Conservation (phyloP, 495 filamentous ascomycete genomes). For the Hyaloscypha hepaticicola region DNA sequence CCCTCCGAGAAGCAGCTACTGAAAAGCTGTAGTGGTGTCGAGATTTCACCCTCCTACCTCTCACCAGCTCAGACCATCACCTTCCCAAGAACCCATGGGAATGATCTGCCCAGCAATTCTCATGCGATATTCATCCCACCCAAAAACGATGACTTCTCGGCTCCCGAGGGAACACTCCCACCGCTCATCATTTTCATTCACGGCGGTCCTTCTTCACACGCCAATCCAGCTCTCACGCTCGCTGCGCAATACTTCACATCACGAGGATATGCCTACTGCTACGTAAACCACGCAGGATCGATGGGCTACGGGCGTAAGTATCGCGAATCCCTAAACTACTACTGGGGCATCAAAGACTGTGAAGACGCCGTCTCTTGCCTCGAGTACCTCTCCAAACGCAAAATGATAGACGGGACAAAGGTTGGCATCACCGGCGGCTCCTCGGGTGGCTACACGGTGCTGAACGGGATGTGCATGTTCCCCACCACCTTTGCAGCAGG, state of each 20-base stretch:
- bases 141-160: conserved; percentile 40
- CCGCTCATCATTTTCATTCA: conserved; percentile 47
- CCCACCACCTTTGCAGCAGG: conserved; percentile 41
- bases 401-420: conserved; percentile 36
- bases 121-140: conserved; percentile 48
- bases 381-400: conserved; percentile 35
- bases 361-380: conserved; percentile 46
- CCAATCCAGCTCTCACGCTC: conserved; percentile 36
- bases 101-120: conserved; percentile 25
- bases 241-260: conserved; percentile 50
- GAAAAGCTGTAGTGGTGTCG: conserved; percentile 8
- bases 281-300: conserved; percentile 50
- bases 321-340: conserved; percentile 41
- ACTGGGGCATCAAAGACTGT: conserved; percentile 46
- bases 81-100: conserved; percentile 36
- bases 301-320: conserved; percentile 49
- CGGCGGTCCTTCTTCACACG: conserved; percentile 48
- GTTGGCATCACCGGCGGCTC: conserved; percentile 49
- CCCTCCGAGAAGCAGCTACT: conserved; percentile 16
- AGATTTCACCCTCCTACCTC: conserved; percentile 32
- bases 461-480: conserved; percentile 39
- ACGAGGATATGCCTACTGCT: conserved; percentile 48
- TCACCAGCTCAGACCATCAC: conserved; percentile 37
- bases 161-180: conserved; percentile 34
- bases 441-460: conserved; percentile 49